These are phyloP conservation scores for Pseudopyricularia javanii DNA, from an alignment of 2,329 filamentous ascomycete genomes.

Conservation along the genomic window DNA sequence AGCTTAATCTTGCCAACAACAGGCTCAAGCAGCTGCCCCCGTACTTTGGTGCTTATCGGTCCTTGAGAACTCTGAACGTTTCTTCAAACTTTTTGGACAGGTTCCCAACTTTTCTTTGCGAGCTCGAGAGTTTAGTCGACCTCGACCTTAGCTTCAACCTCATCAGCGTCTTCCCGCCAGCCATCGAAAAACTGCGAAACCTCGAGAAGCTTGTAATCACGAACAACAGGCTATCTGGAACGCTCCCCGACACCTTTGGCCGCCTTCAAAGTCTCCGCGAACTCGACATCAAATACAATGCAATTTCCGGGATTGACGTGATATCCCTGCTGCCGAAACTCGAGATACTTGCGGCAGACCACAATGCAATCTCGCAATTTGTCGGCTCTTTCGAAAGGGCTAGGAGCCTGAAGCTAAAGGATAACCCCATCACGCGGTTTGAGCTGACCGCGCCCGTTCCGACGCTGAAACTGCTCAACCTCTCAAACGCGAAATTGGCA, in stretches of 20 bases:
- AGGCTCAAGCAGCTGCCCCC: conserved; percentile 65
- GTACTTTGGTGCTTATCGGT: conserved; percentile 72
- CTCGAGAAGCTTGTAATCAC: conserved; percentile 89
- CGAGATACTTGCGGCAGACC: conserved; percentile 79
- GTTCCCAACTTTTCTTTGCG: conserved; percentile 77
- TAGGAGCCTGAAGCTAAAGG: conserved; percentile 76
- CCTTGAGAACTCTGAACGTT: conserved; percentile 73
- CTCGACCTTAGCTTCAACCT: conserved; percentile 95
- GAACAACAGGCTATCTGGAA: conserved; percentile 75
- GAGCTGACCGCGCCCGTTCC: conserved; percentile 67
- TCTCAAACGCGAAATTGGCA: conserved; percentile 83
- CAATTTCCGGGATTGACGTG: conserved; percentile 76
- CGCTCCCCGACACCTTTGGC: conserved; percentile 61
- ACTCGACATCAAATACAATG: conserved; percentile 89
- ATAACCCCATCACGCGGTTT: conserved; percentile 91
- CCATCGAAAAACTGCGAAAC: conserved; percentile 65
- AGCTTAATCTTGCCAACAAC: conserved; percentile 90
- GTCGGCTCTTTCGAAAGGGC: conserved; percentile 79
- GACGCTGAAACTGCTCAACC: conserved; percentile 73
- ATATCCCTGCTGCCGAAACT: conserved; percentile 74
- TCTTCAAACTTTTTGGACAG: conserved; percentile 84
- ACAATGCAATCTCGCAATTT: conserved; percentile 87
- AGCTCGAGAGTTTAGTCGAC: conserved; percentile 73
- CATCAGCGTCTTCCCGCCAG: conserved; percentile 63
- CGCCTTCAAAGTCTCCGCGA: conserved; percentile 72